phyloP scores from a whole-genome alignment of 202 grass and related monocot species.

The Zoysia matrella region DNA sequence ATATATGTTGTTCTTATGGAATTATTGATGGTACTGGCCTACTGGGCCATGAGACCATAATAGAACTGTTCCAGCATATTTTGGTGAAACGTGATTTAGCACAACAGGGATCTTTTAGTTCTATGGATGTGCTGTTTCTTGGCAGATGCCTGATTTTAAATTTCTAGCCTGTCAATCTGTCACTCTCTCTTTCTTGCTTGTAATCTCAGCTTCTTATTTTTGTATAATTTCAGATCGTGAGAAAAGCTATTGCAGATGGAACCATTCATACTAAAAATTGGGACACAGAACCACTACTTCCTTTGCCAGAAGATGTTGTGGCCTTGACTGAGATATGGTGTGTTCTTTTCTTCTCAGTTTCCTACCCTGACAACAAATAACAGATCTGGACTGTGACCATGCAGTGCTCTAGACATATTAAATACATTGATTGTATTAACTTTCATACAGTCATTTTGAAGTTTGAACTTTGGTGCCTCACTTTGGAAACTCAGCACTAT shows the following conservation, averaged over 20 bases:
- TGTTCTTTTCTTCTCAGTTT: constrained; percentile 17
- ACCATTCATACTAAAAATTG: constrained; percentile 90
- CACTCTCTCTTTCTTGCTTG: background rate
- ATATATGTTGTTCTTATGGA: background rate
- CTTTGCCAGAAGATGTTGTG: constrained; percentile 55
- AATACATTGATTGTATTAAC: constrained; percentile 14
- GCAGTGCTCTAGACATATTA: background rate
- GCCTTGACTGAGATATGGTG: constrained; percentile 60
- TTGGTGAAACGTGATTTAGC: too few species aligned
- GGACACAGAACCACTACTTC: constrained; percentile 86
- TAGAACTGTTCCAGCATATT: too few species aligned
- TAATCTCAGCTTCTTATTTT: constrained; percentile 35
- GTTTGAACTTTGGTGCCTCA: background rate
- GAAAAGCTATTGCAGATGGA: constrained; percentile 69
- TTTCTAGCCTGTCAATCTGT: too few species aligned
- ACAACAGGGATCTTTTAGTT: too few species aligned
- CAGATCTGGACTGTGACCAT: constrained; percentile 18
- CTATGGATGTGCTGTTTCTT: too few species aligned
- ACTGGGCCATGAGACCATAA: too few species aligned
- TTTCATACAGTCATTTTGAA: constrained; percentile 22
- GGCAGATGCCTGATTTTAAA: too few species aligned
- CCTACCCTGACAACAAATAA: constrained; percentile 11
- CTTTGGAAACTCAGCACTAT: background rate
- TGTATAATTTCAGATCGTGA: constrained; percentile 63
- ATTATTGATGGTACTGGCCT: background rate